Conservation (phyloP, 1,139 yeast genomes). For the Scheffersomyces quercinus region DNA sequence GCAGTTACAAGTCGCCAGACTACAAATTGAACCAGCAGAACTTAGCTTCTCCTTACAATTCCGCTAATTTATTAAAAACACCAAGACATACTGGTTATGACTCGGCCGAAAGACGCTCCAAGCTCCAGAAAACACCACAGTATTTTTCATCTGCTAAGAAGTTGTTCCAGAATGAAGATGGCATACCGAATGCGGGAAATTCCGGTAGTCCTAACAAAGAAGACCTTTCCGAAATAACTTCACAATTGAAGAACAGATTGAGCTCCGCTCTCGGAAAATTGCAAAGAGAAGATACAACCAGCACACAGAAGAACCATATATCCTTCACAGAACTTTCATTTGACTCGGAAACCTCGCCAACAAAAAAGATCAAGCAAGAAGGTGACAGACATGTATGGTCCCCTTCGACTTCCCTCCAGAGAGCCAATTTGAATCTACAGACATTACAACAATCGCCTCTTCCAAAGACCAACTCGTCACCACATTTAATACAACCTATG, state of each 20-base stretch:
- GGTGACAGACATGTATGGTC: slow-evolving; percentile 17
- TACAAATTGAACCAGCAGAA: slow-evolving; percentile 25
- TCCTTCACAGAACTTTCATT: slow-evolving; percentile 37
- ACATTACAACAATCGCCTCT: slow-evolving; percentile 38
- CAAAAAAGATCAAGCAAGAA: slow-evolving; percentile 15
- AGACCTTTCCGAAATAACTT: slow-evolving; percentile 41
- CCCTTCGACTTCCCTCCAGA: slow-evolving; percentile 22
- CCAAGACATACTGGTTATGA: slow-evolving; percentile 36
- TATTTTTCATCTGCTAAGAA: slow-evolving; percentile 44
- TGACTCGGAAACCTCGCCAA: slow-evolving; percentile 32
- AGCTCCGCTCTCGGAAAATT: slow-evolving; percentile 44
- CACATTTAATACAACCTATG: slow-evolving; percentile 1
- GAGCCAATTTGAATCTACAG: slow-evolving; percentile 40
- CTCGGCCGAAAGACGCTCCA: slow-evolving; percentile 21
- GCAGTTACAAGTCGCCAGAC: slow-evolving; percentile 34
- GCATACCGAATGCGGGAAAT: slow-evolving; percentile 8
- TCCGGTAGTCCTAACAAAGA: slow-evolving; percentile 21
- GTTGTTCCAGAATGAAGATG: slow-evolving; percentile 26
- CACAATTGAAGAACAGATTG: slow-evolving; percentile 37
- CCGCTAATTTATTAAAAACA: slow-evolving; percentile 32
- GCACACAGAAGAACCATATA: slow-evolving; percentile 16
- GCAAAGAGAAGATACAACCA: slow-evolving; percentile 21
- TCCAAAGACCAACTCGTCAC: slow-evolving; percentile 12
- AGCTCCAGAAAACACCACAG: slow-evolving; percentile 42
- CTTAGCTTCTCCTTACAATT: slow-evolving; percentile 30